These are phyloP conservation scores for Candida maltosa DNA, from an alignment of 805 yeast species.

Conservation along the genomic window DNA sequence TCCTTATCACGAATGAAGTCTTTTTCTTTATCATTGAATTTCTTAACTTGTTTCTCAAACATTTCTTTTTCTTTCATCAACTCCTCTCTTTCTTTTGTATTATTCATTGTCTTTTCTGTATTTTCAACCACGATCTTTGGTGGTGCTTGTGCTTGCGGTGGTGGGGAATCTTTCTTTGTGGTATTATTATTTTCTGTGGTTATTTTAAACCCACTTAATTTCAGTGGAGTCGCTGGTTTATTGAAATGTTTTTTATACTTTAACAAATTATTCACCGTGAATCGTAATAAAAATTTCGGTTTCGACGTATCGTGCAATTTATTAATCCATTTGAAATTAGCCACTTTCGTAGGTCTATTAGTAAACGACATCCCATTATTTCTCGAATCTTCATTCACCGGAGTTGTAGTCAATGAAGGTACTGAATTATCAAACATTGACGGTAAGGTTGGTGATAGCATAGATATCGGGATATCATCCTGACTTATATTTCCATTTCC, in stretches of 20 bases:
- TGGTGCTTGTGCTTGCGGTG: no score
- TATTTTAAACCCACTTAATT: conserved; percentile 11
- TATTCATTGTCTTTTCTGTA: conserved; percentile 4
- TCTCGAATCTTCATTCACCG: background rate
- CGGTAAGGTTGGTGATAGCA: conserved; percentile 33
- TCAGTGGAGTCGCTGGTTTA: conserved; percentile 3
- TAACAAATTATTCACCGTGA: conserved; percentile 16
- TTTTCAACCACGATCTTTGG: background rate
- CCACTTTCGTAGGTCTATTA: conserved; percentile 5
- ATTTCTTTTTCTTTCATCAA: background rate
- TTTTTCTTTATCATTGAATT: background rate
- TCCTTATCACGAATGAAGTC: background rate
- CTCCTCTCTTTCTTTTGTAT: background rate
- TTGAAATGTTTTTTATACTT: conserved; percentile 12
- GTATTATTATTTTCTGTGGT: no score
- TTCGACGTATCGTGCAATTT: conserved; percentile 18
- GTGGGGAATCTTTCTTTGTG: no score
- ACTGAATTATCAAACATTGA: conserved; percentile 16
- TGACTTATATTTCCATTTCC: conserved; percentile 10
- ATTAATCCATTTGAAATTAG: conserved; percentile 25
- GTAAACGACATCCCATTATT: conserved; percentile 4
- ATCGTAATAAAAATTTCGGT: conserved; percentile 15
- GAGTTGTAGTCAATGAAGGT: background rate
- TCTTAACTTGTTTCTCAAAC: background rate
- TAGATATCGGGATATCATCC: conserved; percentile 27